A percentile compares a stretch with the other conserved stretches of the same genome.
Evolutionary conservation across 371 early-diverging fungal genomes (phyloP).

Genomic region (Phascolomyces articulosus): DNA sequence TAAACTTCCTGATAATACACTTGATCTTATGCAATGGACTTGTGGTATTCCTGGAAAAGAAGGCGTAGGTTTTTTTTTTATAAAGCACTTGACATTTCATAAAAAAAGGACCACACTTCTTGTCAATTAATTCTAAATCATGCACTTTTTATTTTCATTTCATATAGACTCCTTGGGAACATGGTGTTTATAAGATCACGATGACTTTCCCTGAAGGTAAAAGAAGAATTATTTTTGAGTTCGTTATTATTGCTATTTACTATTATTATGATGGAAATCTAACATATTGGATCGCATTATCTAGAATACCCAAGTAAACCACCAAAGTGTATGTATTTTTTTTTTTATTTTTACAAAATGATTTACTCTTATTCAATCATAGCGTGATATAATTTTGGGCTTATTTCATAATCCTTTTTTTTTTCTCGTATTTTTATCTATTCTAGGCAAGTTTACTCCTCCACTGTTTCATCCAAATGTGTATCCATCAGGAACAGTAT

Average conservation of each 20-base stretch:
- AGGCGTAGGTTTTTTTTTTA: constrained; percentile 41
- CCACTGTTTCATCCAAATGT: constrained; percentile 99
- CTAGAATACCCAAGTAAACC: constrained; percentile 84
- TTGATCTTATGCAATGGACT: constrained; percentile 91
- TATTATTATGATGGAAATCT: background rate
- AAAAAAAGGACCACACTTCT: too few species aligned
- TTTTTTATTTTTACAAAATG: too few species aligned
- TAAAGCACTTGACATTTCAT: background rate
- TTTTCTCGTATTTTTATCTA: constrained; percentile 4
- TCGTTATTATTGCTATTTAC: background rate
- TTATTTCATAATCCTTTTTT: background rate
- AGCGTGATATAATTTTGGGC: background rate
- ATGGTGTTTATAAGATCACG: constrained; percentile 91
- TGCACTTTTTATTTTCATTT: too few species aligned
- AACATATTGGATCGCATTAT: background rate
- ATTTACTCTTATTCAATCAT: too few species aligned
- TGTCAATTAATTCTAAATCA: too few species aligned
- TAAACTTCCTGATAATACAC: constrained; percentile 78
- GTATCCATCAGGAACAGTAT: constrained; percentile 98
- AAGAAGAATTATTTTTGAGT: too few species aligned
- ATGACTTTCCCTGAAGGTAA: constrained; percentile 91
- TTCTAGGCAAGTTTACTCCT: constrained; percentile 79
- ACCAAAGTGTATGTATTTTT: constrained; percentile 84
- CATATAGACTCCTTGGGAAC: constrained; percentile 92
- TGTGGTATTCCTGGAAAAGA: constrained; percentile 95